Evolutionary conservation across 345 rosid genomes (phyloP).

Genomic region (Eucalyptus microcorys): DNA sequence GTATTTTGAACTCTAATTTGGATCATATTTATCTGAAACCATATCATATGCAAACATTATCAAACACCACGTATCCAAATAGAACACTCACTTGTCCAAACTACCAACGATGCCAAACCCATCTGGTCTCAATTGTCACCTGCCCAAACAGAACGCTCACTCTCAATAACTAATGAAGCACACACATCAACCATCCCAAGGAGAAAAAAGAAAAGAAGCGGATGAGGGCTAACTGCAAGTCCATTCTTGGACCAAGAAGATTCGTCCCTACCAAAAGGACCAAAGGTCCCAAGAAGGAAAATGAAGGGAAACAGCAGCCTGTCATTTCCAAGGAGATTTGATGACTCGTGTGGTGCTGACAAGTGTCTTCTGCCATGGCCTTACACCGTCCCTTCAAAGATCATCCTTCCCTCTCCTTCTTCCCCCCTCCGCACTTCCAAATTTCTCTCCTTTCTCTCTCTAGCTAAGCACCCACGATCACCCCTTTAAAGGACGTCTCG

Average conservation of each 20-base stretch:
- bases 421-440: neutral
- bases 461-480: neutral
- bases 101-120: neutral
- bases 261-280: neutral
- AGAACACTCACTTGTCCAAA: too few relatives aligned
- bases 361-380: neutral
- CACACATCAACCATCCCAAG: neutral
- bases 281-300: neutral
- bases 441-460: neutral
- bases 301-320: neutral
- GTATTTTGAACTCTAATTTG: too few relatives aligned
- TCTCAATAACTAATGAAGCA: neutral
- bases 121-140: neutral
- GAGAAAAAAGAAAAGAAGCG: neutral
- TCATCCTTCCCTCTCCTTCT: neutral
- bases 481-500: neutral
- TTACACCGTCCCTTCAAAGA: neutral
- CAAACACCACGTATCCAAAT: neutral
- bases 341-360: neutral
- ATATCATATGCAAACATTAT: too few relatives aligned
- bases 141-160: neutral
- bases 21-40: too few relatives aligned
- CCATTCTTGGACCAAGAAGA: neutral
- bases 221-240: neutral
- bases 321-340: neutral